Evolutionary conservation across 139 green algal genomes (phyloP).

Genomic region (Nannochloris sp.): DNA sequence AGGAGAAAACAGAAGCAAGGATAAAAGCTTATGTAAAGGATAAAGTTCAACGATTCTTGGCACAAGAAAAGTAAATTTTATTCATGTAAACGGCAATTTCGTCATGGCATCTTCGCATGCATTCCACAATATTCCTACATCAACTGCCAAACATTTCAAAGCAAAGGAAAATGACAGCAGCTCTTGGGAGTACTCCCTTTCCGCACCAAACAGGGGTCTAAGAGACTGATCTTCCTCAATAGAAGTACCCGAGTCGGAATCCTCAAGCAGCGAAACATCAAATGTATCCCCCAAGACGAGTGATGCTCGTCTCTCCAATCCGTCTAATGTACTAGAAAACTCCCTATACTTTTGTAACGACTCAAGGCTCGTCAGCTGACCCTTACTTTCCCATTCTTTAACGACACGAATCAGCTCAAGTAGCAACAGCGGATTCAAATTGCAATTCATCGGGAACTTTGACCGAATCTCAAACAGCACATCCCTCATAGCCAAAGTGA

Average conservation of each 20-base stretch:
- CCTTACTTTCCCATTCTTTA: slow-evolving; percentile 3
- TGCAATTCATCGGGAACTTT: background rate
- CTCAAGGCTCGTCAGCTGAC: background rate
- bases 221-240: too few species aligned
- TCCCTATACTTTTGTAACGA: background rate
- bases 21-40: slow-evolving; percentile 40
- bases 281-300: too few species aligned
- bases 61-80: slow-evolving; percentile 2
- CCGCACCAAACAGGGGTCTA: too few species aligned
- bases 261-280: too few species aligned
- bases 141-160: too few species aligned
- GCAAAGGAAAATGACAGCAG: too few species aligned
- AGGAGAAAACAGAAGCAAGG: slow-evolving; percentile 51
- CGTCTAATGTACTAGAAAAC: too few species aligned
- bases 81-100: background rate
- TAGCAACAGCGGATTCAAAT: background rate
- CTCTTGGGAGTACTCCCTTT: too few species aligned
- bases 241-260: too few species aligned
- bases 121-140: too few species aligned
- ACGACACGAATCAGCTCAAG: background rate
- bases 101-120: too few species aligned
- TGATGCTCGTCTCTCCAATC: too few species aligned
- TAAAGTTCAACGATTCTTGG: slow-evolving; percentile 17
- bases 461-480: background rate
- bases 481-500: background rate